These are phyloP conservation scores for Dalbergia oliveri DNA, from an alignment of 306 rosid genomes.

Conservation along the genomic window DNA sequence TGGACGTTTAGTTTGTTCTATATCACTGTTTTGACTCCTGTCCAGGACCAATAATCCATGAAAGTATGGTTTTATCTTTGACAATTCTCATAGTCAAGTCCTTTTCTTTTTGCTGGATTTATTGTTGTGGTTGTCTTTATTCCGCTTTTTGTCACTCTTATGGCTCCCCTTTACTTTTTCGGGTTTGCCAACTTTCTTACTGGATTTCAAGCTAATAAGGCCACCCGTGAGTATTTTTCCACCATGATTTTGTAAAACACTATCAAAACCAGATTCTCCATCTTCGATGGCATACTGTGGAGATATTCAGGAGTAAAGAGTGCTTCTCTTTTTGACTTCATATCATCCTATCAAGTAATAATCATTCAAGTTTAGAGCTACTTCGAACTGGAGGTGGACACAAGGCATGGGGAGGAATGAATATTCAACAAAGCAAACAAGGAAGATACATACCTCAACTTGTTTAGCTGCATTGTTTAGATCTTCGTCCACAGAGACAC, in stretches of 20 bases:
- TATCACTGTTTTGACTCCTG: constrained; percentile 10
- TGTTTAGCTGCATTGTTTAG: constrained; percentile 80
- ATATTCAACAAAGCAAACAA: neutral
- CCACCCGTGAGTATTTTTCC: constrained; percentile 70
- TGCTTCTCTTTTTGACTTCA: constrained; percentile 61
- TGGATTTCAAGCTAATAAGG: constrained; percentile 70
- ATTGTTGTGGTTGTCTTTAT: constrained; percentile 49
- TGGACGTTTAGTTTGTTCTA: constrained; percentile 11
- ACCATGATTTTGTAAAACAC: constrained; percentile 56
- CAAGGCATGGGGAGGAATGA: constrained; percentile 3
- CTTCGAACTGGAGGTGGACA: constrained; percentile 1
- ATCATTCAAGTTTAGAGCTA: constrained; percentile 38
- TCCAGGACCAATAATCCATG: neutral
- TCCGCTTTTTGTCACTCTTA: constrained; percentile 60
- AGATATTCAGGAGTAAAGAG: constrained; percentile 60
- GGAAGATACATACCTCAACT: constrained; percentile 65
- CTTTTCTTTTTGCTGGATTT: constrained; percentile 67
- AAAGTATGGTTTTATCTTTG: neutral
- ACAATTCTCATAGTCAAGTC: constrained; percentile 34
- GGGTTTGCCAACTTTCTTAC: constrained; percentile 44
- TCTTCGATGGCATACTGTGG: constrained; percentile 68
- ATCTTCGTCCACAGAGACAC: constrained; percentile 83
- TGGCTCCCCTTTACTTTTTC: constrained; percentile 55
- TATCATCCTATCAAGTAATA: constrained; percentile 57
- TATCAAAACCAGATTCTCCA: constrained; percentile 59